Percentiles rank a stretch among this genome's conserved stretches.
Conservation (phyloP, 2,329 filamentous ascomycete genomes). For the Talaromyces amestolkiae region DNA sequence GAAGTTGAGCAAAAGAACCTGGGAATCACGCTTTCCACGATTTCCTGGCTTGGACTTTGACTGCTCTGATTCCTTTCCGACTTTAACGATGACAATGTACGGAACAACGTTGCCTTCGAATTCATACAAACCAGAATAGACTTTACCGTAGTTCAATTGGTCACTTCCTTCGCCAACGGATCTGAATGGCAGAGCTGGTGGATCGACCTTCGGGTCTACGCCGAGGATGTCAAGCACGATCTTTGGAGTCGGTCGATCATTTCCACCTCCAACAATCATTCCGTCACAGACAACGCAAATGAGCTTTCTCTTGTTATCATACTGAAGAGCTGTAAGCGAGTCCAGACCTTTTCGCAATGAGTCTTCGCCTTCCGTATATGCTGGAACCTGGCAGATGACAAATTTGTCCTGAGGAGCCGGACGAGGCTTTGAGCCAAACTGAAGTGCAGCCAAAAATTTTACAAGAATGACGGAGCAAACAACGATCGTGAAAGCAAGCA, state of each 20-base stretch:
- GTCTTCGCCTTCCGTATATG: conserved; percentile 97
- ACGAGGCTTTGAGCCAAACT: conserved; percentile 86
- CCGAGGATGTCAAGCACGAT: conserved; percentile 97
- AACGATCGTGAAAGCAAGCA: conserved; percentile 82
- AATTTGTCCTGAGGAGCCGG: conserved; percentile 96
- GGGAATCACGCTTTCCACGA: conserved; percentile 96
- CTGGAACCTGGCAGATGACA: conserved; percentile 95
- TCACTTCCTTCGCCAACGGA: conserved; percentile 84
- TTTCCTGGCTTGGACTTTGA: conserved; percentile 90
- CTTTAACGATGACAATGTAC: conserved; percentile 92
- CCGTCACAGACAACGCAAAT: conserved; percentile 96
- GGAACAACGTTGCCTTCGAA: conserved; percentile 97
- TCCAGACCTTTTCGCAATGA: conserved; percentile 89
- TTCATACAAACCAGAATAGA: conserved; percentile 97
- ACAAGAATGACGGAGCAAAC: conserved; percentile 74
- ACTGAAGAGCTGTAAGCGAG: conserved; percentile 88
- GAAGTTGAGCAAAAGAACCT: conserved; percentile 94
- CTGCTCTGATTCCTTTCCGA: conserved; percentile 95
- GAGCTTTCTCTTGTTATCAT: conserved; percentile 97
- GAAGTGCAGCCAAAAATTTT: conserved; percentile 91
- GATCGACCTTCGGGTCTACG: conserved; percentile 94
- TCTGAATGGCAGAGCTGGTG: conserved; percentile 89
- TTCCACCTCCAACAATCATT: conserved; percentile 92
- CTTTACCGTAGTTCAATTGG: conserved; percentile 96
- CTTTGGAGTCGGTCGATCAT: conserved; percentile 94